Evolutionary conservation across 208 protist species (phyloP).

Genomic region (Naegleria lovaniensis): DNA sequence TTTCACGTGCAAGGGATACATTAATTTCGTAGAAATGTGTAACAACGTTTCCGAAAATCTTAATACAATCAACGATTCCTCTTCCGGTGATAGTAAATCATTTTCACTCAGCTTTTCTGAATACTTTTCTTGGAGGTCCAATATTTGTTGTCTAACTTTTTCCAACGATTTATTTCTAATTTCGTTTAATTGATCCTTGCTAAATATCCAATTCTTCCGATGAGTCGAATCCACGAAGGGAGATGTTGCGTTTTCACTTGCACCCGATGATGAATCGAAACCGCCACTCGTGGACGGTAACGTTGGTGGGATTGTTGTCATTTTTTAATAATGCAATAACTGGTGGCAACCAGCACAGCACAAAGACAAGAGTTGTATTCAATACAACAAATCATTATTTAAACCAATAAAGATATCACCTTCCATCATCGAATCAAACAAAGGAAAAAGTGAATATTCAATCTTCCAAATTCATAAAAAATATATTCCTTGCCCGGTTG

Average conservation of each 20-base stretch:
- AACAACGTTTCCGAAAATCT: not conserved
- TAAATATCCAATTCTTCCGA: not conserved
- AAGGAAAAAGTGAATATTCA: too few species aligned
- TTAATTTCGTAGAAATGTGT: not conserved
- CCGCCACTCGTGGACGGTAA: too few species aligned
- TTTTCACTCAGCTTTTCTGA: not conserved
- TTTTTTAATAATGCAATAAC: too few species aligned
- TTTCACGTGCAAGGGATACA: not conserved
- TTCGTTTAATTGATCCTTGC: not conserved
- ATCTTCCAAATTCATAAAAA: too few species aligned
- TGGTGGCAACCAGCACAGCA: too few species aligned
- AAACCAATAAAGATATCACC: too few species aligned
- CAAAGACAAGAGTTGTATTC: too few species aligned
- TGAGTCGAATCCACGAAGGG: not conserved
- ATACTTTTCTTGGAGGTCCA: not conserved
- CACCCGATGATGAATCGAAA: not conserved
- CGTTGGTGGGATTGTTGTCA: too few species aligned
- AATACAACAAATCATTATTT: too few species aligned
- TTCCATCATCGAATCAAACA: too few species aligned
- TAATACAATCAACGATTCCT: not conserved
- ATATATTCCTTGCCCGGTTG: too few species aligned
- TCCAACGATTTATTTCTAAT: not conserved
- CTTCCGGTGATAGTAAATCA: not conserved
- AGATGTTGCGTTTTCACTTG: not conserved
- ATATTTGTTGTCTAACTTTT: not conserved